A percentile compares a stretch with the other conserved stretches of the same genome.
Evolutionary conservation across 1,284 basidiomycete species (phyloP).

Genomic region (Pyrrhoderma noxium): DNA sequence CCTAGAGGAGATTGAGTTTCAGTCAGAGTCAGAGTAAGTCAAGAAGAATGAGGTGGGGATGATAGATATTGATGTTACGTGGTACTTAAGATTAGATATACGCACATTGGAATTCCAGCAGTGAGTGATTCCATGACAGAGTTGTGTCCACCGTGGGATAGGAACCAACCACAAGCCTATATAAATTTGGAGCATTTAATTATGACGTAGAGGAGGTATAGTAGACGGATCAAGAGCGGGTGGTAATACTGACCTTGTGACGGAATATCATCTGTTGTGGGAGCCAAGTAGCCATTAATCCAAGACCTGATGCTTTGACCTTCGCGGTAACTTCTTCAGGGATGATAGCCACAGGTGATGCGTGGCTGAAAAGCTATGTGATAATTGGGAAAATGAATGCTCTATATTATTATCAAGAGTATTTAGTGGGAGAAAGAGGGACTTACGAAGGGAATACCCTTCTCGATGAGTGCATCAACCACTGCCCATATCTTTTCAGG

Average conservation of each 20-base stretch:
- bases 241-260: slow-evolving; percentile 6
- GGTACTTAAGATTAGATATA: not conserved
- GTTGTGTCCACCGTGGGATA: slow-evolving; percentile 19
- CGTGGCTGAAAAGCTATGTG: slow-evolving; percentile 12
- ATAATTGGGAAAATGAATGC: not conserved
- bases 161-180: slow-evolving; percentile 20
- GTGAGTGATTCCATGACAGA: slow-evolving; percentile 18
- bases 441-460: slow-evolving; percentile 15
- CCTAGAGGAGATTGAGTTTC: slow-evolving; percentile 11
- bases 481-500: slow-evolving; percentile 13
- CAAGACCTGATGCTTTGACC: slow-evolving; percentile 13
- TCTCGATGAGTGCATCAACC: slow-evolving; percentile 8
- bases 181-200: too few relatives aligned
- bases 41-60: not conserved
- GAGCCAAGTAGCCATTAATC: slow-evolving; percentile 12
- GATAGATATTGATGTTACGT: not conserved
- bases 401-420: not conserved
- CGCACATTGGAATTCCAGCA: slow-evolving; percentile 18
- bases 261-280: slow-evolving; percentile 17
- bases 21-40: not conserved
- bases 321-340: slow-evolving; percentile 5
- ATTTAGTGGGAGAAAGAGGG: not conserved
- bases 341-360: slow-evolving; percentile 4
- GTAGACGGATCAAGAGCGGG: too few relatives aligned
- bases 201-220: not conserved